Percentiles rank a stretch among this genome's conserved stretches.
phyloP scores from a whole-genome alignment of 2,329 filamentous ascomycete species.

The Verticillium dahliae region DNA sequence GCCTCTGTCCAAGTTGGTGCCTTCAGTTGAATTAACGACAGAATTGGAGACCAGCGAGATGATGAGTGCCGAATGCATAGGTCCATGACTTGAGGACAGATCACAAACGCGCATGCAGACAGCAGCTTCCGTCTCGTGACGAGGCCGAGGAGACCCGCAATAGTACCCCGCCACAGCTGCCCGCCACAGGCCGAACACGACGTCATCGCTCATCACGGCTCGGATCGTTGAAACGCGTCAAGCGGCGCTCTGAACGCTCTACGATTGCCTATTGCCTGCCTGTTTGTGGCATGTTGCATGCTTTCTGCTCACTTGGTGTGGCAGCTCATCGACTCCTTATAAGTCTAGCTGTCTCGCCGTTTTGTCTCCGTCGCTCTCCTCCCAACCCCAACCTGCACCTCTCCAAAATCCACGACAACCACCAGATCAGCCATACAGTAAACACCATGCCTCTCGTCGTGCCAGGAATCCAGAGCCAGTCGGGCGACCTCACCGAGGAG shows the following conservation, averaged over 20 bases:
- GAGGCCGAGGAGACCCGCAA: not conserved
- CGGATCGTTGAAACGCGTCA: not conserved
- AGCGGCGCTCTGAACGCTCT: not conserved
- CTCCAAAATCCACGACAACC: not conserved
- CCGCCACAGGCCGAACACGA: not conserved
- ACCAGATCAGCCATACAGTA: not conserved
- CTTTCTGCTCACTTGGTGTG: not conserved
- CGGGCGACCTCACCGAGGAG: conserved; percentile 42
- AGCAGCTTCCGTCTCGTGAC: not conserved
- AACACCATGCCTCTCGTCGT: conserved; percentile 59
- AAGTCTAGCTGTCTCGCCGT: not conserved
- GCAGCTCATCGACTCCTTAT: not conserved
- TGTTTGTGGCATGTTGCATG: not conserved
- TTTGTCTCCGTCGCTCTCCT: not conserved
- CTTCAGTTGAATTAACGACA: too few species aligned
- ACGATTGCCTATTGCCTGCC: too few species aligned
- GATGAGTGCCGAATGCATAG: too few species aligned
- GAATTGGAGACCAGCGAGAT: too few species aligned
- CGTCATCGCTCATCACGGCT: not conserved
- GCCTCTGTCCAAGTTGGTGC: too few species aligned
- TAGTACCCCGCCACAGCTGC: not conserved
- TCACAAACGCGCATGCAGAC: too few species aligned
- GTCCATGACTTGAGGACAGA: too few species aligned
- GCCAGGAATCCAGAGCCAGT: conserved; percentile 46
- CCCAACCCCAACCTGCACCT: not conserved